These are phyloP conservation scores for Hymenoscyphus repandus DNA, from an alignment of 2,329 filamentous ascomycete species.

Conservation along the genomic window DNA sequence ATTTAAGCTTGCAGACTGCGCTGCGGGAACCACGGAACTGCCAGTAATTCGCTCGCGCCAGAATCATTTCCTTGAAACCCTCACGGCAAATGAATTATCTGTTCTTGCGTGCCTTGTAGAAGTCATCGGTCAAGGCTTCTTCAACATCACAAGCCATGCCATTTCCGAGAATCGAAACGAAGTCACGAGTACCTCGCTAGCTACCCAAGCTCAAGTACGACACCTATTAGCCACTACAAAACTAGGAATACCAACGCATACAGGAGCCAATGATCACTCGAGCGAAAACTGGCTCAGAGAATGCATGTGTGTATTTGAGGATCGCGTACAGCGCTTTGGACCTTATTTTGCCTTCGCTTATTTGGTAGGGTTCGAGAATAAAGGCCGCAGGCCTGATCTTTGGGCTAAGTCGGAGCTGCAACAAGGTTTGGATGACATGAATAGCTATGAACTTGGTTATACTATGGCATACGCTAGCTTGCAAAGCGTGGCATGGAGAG, in stretches of 20 bases:
- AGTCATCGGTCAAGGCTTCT: constrained; percentile 24
- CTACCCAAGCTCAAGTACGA: neutral
- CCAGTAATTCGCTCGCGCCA: constrained; percentile 14
- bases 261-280: neutral
- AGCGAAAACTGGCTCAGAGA: constrained; percentile 18
- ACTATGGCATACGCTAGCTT: constrained; percentile 26
- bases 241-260: neutral
- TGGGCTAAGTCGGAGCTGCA: constrained; percentile 19
- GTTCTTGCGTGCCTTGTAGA: constrained; percentile 22
- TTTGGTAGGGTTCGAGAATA: constrained; percentile 11
- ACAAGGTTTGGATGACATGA: constrained; percentile 23
- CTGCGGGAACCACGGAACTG: constrained; percentile 11
- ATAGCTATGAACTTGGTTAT: constrained; percentile 24
- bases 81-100: constrained; percentile 17
- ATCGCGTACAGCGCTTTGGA: constrained; percentile 20
- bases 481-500: constrained; percentile 26
- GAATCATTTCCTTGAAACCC: constrained; percentile 15
- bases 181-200: neutral
- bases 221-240: neutral
- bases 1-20: constrained; percentile 21
- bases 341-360: constrained; percentile 22
- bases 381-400: constrained; percentile 7
- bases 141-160: constrained; percentile 12
- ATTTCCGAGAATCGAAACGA: neutral
- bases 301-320: constrained; percentile 26